phyloP scores from a whole-genome alignment of 2,329 filamentous ascomycete species.

The Dactylonectria macrodidyma region DNA sequence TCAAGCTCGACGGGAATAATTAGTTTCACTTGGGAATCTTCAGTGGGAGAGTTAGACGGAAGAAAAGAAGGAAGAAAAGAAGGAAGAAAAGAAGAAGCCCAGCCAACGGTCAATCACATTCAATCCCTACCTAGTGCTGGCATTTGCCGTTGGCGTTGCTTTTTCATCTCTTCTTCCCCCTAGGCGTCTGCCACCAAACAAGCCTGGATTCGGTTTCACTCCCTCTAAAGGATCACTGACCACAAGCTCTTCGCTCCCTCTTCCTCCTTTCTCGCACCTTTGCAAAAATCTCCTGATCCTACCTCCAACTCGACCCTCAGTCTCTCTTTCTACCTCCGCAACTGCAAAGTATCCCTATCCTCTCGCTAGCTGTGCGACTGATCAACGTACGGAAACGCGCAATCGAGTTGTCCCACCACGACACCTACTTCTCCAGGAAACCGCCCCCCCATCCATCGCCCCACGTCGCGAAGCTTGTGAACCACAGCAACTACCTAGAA shows the following conservation, averaged over 20 bases:
- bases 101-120: neutral
- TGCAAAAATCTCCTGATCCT: neutral
- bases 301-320: neutral
- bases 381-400: neutral
- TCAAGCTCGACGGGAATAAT: no score
- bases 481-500: neutral
- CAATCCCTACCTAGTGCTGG: neutral
- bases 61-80: no score
- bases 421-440: neutral
- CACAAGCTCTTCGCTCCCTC: neutral
- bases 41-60: no score
- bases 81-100: no score
- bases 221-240: neutral
- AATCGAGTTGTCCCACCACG: neutral
- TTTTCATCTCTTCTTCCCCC: neutral
- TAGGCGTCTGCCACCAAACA: neutral
- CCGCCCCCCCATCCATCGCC: neutral
- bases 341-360: neutral
- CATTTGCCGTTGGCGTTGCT: neutral
- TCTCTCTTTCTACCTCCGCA: neutral
- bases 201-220: conserved; percentile 9
- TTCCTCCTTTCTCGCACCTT: neutral
- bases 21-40: no score
- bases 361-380: neutral
- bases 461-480: neutral